These are phyloP conservation scores for Fusarium sp. DNA, from an alignment of 2,329 filamentous ascomycete genomes.

Conservation along the genomic window DNA sequence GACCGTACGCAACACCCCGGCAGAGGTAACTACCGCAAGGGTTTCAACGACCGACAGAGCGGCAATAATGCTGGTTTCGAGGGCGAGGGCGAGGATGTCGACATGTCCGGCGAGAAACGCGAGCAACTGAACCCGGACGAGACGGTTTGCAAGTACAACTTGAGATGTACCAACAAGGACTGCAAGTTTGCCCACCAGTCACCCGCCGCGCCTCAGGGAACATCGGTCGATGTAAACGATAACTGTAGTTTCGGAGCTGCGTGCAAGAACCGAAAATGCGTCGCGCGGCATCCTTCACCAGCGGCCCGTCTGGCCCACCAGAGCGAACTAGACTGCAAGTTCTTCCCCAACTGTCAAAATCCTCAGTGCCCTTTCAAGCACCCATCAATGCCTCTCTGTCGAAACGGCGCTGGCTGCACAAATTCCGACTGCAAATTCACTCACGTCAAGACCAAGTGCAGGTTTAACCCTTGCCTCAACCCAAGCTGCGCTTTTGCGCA, in stretches of 20 bases:
- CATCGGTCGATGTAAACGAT: slow-evolving; percentile 81
- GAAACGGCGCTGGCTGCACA: slow-evolving; percentile 90
- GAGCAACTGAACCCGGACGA: slow-evolving; percentile 69
- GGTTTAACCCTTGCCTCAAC: slow-evolving; percentile 91
- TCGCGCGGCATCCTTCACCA: slow-evolving; percentile 90
- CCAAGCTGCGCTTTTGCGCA: slow-evolving; percentile 90
- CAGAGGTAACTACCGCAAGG: slow-evolving; percentile 63
- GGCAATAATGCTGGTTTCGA: slow-evolving; percentile 51
- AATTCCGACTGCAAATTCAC: slow-evolving; percentile 88
- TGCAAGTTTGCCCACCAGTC: slow-evolving; percentile 97
- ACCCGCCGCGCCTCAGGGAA: slow-evolving; percentile 83
- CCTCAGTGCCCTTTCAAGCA: slow-evolving; percentile 89
- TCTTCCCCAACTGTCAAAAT: slow-evolving; percentile 92
- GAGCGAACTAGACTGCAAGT: slow-evolving; percentile 87
- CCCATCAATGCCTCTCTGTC: slow-evolving; percentile 85
- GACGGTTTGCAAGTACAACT: slow-evolving; percentile 88
- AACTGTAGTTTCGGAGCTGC: slow-evolving; percentile 86
- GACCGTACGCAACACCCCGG: slow-evolving; percentile 73
- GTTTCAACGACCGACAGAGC: slow-evolving; percentile 53
- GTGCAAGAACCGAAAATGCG: slow-evolving; percentile 96
- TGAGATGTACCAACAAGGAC: slow-evolving; percentile 86
- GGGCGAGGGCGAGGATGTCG: slow-evolving; percentile 68
- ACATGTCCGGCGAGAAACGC: slow-evolving; percentile 66
- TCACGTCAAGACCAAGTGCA: slow-evolving; percentile 86
- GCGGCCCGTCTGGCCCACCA: slow-evolving; percentile 82